These are phyloP conservation scores for Quercus gilva DNA, from an alignment of 306 rosid genomes.

Conservation along the genomic window DNA sequence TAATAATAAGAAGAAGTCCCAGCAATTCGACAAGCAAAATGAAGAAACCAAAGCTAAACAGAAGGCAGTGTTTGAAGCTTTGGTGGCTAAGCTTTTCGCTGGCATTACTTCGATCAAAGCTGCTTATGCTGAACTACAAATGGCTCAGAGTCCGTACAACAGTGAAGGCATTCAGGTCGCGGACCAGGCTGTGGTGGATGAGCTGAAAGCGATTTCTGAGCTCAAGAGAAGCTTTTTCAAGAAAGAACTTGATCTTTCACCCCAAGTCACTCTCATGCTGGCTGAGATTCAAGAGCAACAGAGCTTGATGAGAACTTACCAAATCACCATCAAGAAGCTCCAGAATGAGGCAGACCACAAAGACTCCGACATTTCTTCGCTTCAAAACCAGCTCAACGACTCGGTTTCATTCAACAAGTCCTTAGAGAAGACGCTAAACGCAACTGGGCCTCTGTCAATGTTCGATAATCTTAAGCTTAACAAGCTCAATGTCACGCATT, in stretches of 20 bases:
- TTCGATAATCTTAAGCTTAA: slow-evolving; percentile 49
- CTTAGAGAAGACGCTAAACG: slow-evolving; percentile 55
- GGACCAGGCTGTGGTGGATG: slow-evolving; percentile 82
- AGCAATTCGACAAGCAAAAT: slow-evolving; percentile 9
- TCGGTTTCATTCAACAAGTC: slow-evolving; percentile 35
- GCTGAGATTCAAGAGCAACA: slow-evolving; percentile 98
- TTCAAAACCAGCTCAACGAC: slow-evolving; percentile 43
- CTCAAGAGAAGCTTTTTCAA: slow-evolving; percentile 65
- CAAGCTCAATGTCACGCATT: slow-evolving; percentile 45
- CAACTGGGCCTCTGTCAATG: slow-evolving; percentile 60
- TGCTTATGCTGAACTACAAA: slow-evolving; percentile 87
- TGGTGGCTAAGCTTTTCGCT: slow-evolving; percentile 82
- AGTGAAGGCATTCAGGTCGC: slow-evolving; percentile 70
- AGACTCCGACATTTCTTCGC: slow-evolving; percentile 7
- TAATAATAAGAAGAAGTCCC: slow-evolving; percentile 12
- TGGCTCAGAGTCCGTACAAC: slow-evolving; percentile 91
- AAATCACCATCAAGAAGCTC: slow-evolving; percentile 68
- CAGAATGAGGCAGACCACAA: slow-evolving; percentile 50
- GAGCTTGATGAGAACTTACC: slow-evolving; percentile 76
- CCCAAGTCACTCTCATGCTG: slow-evolving; percentile 83
- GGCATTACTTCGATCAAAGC: slow-evolving; percentile 91
- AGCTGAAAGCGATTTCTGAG: slow-evolving; percentile 70
- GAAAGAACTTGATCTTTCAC: slow-evolving; percentile 78
- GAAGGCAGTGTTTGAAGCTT: slow-evolving; percentile 80
- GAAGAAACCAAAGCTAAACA: slow-evolving; percentile 41